A percentile compares a stretch with the other conserved stretches of the same genome.
Evolutionary conservation across 768 basidiomycete genomes (phyloP).

Genomic region (Psilocybe cubensis): DNA sequence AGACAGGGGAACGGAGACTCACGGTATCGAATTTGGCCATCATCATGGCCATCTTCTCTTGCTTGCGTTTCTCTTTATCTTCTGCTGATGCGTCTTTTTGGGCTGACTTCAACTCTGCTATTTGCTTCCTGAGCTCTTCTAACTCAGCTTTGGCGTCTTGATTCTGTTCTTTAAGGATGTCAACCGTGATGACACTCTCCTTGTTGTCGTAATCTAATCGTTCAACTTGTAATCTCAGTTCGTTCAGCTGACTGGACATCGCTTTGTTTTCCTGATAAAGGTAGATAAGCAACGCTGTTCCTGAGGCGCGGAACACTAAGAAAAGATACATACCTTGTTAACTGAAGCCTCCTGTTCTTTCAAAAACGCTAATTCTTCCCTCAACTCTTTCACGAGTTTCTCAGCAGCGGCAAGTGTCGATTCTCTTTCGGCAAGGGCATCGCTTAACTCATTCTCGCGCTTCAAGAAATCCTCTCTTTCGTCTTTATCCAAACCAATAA

Average conservation of each 20-base stretch:
- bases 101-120: slow-evolving; percentile 75
- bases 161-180: slow-evolving; percentile 95
- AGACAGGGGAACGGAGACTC: slow-evolving; percentile 30
- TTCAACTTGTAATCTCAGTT: slow-evolving; percentile 89
- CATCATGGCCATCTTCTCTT: slow-evolving; percentile 99
- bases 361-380: slow-evolving; percentile 86
- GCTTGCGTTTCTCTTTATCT: slow-evolving; percentile 98
- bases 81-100: slow-evolving; percentile 89
- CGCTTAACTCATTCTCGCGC: slow-evolving; percentile 95
- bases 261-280: slow-evolving; percentile 83
- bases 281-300: slow-evolving; percentile 8
- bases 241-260: slow-evolving; percentile 92
- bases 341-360: slow-evolving; percentile 87
- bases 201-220: slow-evolving; percentile 95
- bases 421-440: slow-evolving; percentile 92
- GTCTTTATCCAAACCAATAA: slow-evolving; percentile 88
- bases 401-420: slow-evolving; percentile 77
- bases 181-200: slow-evolving; percentile 89
- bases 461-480: slow-evolving; percentile 97
- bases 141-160: slow-evolving; percentile 84
- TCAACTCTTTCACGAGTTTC: slow-evolving; percentile 86
- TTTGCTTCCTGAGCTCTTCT: slow-evolving; percentile 84
- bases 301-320: background rate
- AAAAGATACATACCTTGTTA: slow-evolving; percentile 58
- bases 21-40: slow-evolving; percentile 99